phyloP scores from a whole-genome alignment of 2,329 filamentous ascomycete species.

The Aspergillus caelatus region DNA sequence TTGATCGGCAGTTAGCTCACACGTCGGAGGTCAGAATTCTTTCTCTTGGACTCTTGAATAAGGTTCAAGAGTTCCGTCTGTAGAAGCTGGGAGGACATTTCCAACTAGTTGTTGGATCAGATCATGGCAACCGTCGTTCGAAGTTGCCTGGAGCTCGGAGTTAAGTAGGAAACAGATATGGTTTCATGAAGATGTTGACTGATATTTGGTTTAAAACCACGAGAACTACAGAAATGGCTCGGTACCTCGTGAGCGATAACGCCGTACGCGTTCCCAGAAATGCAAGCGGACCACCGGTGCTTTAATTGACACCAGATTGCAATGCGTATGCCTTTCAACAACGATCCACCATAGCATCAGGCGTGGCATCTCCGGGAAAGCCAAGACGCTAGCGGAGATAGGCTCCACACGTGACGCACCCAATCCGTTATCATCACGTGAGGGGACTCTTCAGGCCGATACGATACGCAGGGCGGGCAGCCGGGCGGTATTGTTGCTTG shows the following conservation, averaged over 20 bases:
- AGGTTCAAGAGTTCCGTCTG: constrained; percentile 85
- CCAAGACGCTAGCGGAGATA: constrained; percentile 24
- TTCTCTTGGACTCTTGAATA: constrained; percentile 93
- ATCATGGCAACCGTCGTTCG: constrained; percentile 32
- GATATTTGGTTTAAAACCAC: not conserved
- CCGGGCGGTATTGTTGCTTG: constrained; percentile 2
- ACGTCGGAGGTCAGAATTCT: constrained; percentile 85
- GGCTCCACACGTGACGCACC: constrained; percentile 19
- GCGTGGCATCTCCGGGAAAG: constrained; percentile 25
- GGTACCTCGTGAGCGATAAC: not conserved
- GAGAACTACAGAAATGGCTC: not conserved
- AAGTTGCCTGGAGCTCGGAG: constrained; percentile 13
- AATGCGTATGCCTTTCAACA: not conserved
- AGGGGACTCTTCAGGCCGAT: constrained; percentile 6
- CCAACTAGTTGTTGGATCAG: constrained; percentile 31
- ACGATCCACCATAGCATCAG: constrained; percentile 9
- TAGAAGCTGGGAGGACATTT: constrained; percentile 91
- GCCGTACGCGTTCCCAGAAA: not conserved
- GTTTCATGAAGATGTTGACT: constrained; percentile 17
- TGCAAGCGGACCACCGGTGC: not conserved
- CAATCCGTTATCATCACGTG: constrained; percentile 21
- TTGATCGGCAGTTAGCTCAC: constrained; percentile 31
- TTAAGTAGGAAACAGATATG: constrained; percentile 18
- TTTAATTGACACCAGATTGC: not conserved
- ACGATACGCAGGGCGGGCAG: constrained; percentile 3